phyloP scores from a whole-genome alignment of 2,329 filamentous ascomycete species.

The Colletotrichum sp. region DNA sequence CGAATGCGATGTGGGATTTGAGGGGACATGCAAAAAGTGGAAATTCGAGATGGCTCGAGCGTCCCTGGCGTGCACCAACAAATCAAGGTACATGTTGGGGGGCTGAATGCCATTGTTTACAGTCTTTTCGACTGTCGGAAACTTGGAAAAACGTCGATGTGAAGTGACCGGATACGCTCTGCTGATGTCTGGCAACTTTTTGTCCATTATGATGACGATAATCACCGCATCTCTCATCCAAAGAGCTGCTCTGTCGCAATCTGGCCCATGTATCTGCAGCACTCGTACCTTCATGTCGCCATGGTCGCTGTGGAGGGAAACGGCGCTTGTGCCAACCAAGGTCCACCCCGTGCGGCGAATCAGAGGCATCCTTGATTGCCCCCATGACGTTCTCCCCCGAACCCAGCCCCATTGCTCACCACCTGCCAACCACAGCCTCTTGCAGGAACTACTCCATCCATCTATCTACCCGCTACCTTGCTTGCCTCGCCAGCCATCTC shows the following conservation, averaged over 20 bases:
- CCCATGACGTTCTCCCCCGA: constrained; percentile 24
- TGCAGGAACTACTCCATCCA: constrained; percentile 11
- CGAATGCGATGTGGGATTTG: not conserved
- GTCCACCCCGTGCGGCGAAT: constrained; percentile 17
- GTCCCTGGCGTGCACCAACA: not conserved
- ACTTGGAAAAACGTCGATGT: not conserved
- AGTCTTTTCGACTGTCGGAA: not conserved
- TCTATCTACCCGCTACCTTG: not conserved
- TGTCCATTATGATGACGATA: not conserved
- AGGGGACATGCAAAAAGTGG: constrained; percentile 1
- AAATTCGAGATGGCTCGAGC: constrained; percentile 4
- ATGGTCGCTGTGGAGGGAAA: constrained; percentile 16
- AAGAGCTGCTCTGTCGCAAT: not conserved
- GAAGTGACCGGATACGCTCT: not conserved
- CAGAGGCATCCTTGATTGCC: constrained; percentile 5
- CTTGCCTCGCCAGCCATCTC: constrained; percentile 19
- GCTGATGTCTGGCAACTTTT: not conserved
- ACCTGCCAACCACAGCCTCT: constrained; percentile 15
- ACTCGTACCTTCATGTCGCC: constrained; percentile 1
- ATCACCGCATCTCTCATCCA: not conserved
- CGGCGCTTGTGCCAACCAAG: constrained; percentile 17
- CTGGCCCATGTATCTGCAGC: not conserved
- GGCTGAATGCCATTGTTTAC: not conserved
- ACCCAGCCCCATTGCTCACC: constrained; percentile 20
- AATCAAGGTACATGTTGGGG: not conserved